Evolutionary conservation across 495 filamentous ascomycete genomes (phyloP).

Genomic region (Penicillium egyptiacum): DNA sequence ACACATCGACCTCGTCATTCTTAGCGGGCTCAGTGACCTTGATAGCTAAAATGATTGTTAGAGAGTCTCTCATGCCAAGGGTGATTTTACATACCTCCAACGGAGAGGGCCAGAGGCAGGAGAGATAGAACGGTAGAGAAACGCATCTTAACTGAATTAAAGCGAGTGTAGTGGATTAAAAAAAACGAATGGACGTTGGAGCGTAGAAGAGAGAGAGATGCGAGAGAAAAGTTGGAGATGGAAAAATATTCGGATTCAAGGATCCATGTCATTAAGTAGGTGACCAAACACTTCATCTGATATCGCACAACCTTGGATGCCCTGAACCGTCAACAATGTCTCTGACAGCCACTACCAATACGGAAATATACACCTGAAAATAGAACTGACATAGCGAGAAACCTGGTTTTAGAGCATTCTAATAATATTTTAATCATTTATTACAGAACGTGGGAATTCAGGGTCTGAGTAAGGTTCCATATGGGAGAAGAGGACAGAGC

Average conservation of each 20-base stretch:
- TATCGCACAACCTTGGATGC: constrained; percentile 3
- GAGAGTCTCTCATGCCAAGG: neutral
- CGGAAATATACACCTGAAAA: constrained; percentile 10
- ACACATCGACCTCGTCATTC: constrained; percentile 30
- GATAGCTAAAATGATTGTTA: constrained; percentile 27
- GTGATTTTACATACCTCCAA: constrained; percentile 18
- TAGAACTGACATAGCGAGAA: constrained; percentile 1
- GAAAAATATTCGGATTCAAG: neutral
- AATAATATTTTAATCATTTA: constrained; percentile 25
- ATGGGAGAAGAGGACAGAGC: neutral
- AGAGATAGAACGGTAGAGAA: constrained; percentile 23
- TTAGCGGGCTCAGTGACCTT: constrained; percentile 35
- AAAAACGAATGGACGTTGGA: constrained; percentile 5
- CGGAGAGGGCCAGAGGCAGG: constrained; percentile 28
- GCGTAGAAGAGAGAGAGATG: neutral
- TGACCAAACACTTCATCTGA: constrained; percentile 2
- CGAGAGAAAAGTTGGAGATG: neutral
- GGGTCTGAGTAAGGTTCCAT: constrained; percentile 1
- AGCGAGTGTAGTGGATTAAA: constrained; percentile 5
- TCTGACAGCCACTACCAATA: neutral
- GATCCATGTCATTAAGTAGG: neutral
- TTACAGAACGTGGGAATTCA: neutral
- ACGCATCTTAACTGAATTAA: constrained; percentile 26
- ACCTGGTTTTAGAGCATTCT: constrained; percentile 5
- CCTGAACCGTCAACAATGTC: neutral